A percentile compares a stretch with the other conserved stretches of the same genome.
Conservation (phyloP, 2,329 filamentous ascomycete genomes). For the Apiospora rasikravindrae region DNA sequence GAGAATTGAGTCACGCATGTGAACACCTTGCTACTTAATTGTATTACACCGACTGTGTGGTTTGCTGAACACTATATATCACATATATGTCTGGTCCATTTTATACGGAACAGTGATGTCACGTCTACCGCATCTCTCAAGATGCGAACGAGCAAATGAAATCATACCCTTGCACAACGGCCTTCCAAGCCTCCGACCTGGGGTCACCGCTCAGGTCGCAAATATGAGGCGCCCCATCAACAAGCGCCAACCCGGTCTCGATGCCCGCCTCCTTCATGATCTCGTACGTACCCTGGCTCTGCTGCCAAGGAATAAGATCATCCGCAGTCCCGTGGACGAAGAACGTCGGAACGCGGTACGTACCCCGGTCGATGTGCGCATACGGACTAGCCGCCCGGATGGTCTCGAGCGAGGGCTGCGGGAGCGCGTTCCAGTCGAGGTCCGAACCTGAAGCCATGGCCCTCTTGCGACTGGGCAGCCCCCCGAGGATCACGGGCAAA, state of each 20-base stretch:
- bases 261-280: constrained; percentile 26
- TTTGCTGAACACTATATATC: no score
- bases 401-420: constrained; percentile 24
- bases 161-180: constrained; percentile 21
- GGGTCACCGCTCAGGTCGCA: constrained; percentile 24
- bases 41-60: no score
- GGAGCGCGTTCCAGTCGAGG: constrained; percentile 26
- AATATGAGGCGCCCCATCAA: constrained; percentile 26
- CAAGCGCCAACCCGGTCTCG: constrained; percentile 21
- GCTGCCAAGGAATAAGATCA: constrained; percentile 36
- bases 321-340: constrained; percentile 35
- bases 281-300: constrained; percentile 29
- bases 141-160: constrained; percentile 16
- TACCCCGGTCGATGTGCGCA: constrained; percentile 32
- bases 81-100: no score
- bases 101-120: no score
- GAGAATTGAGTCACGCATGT: no score
- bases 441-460: background rate
- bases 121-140: background rate
- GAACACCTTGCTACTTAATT: no score
- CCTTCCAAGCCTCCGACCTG: constrained; percentile 20
- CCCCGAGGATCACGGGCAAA: constrained; percentile 34
- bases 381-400: constrained; percentile 31
- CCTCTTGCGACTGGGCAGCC: constrained; percentile 28
- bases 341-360: constrained; percentile 37